Conservation (phyloP, 805 yeast species). For the Candida khao-thaluensis region DNA sequence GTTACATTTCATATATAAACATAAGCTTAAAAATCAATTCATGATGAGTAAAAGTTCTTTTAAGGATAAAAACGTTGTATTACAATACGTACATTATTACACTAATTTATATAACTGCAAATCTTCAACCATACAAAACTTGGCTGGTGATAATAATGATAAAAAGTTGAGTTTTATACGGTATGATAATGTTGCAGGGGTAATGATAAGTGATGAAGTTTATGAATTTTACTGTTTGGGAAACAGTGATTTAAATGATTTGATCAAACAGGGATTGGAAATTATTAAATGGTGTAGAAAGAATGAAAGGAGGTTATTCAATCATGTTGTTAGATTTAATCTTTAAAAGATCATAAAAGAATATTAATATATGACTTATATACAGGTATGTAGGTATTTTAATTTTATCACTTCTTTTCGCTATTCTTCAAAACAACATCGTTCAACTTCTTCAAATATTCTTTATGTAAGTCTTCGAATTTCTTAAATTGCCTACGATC, state of each 20-base stretch:
- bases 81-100: slow-evolving; percentile 40
- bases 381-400: too few relatives aligned
- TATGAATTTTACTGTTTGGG: slow-evolving; percentile 41
- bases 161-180: slow-evolving; percentile 46
- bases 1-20: slow-evolving; percentile 79
- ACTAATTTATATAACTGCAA: slow-evolving; percentile 26
- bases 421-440: slow-evolving; percentile 29
- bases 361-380: too few relatives aligned
- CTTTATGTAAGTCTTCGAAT: slow-evolving; percentile 70
- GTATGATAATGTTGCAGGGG: slow-evolving; percentile 28
- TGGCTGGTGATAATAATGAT: slow-evolving; percentile 23
- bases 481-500: slow-evolving; percentile 53
- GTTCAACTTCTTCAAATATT: slow-evolving; percentile 55
- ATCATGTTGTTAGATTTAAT: slow-evolving; percentile 42
- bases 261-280: slow-evolving; percentile 60
- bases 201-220: slow-evolving; percentile 32
- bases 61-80: slow-evolving; percentile 23
- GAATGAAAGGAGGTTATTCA: slow-evolving; percentile 68
- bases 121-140: slow-evolving; percentile 15
- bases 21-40: slow-evolving; percentile 65
- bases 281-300: slow-evolving; percentile 76
- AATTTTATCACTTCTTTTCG: too few relatives aligned
- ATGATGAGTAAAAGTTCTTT: slow-evolving; percentile 36
- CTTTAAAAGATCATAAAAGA: too few relatives aligned
- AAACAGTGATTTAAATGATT: slow-evolving; percentile 51